A percentile compares a stretch with the other conserved stretches of the same genome.
Evolutionary conservation across 148 eudicot genomes (phyloP).

Genomic region (Dianthus caryophyllus): DNA sequence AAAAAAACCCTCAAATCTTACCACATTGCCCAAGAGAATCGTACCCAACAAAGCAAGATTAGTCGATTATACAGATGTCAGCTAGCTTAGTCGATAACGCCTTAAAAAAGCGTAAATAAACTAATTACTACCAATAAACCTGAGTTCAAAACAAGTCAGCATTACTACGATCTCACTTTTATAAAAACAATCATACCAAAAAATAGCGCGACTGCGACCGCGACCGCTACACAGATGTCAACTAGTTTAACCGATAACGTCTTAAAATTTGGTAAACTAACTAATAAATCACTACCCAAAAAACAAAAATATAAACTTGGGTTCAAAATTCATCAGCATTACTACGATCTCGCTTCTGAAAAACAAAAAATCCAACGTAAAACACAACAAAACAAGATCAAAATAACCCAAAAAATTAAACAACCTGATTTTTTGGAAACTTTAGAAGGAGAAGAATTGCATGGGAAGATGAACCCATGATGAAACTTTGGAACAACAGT

Average conservation of each 20-base stretch:
- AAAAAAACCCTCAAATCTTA: not conserved
- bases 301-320: not conserved
- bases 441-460: not conserved
- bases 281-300: too few species aligned
- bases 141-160: too few species aligned
- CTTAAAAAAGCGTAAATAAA: not conserved
- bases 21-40: not conserved
- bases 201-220: too few species aligned
- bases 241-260: too few species aligned
- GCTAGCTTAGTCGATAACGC: not conserved
- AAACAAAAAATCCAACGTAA: not conserved
- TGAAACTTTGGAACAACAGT: not conserved
- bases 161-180: too few species aligned
- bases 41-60: not conserved
- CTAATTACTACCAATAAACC: too few species aligned
- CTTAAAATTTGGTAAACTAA: too few species aligned
- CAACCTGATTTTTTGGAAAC: slow-evolving; percentile 4
- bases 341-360: not conserved
- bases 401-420: not conserved
- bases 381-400: not conserved
- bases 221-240: too few species aligned
- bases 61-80: not conserved
- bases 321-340: not conserved
- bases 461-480: slow-evolving; percentile 12
- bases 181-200: too few species aligned